Evolutionary conservation across 1,139 yeast genomes (phyloP), one percentile per base, ranked within the genome.

Genomic region (Blastobotrys serpentis): DNA sequence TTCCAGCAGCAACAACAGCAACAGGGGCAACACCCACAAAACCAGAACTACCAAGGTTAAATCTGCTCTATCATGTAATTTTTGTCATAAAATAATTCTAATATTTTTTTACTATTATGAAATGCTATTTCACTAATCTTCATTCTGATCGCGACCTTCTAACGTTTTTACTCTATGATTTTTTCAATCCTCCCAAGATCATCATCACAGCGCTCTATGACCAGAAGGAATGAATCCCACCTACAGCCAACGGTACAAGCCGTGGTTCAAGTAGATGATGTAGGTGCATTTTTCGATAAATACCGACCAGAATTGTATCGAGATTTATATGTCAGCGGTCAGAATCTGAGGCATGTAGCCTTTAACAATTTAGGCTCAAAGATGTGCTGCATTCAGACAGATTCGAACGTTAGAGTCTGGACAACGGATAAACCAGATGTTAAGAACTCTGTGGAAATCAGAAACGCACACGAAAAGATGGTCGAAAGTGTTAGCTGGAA

Each of bases 401-500:
- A 62, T 45, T 51, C 62, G 18, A 55, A 54, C 21, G 50, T 64
- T 6, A 53, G 62, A 17, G 52, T 64, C 11, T 64, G 67, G 67
- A 53, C 53, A 8, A 45, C 56, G 1, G 64, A 59, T 33, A 52
- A 56, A 21, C 58, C 62, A 1, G 66, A 61, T 25, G 42, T 52
- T 8, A 56, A 57, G 40, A 47, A 56, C 19, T 18, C 58, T 8
- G 49, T 52, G 10, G 64, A 59, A 29, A 52, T 57, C 10, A 44
- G 52, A 38, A 52, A 50, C 16, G 55, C 54, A 1, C 82, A 78
- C 52, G 38, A 18, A 13, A 18, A 13, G 4, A 67, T 78, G 1
- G 78, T 80, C 1, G 77, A 76, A 42, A 62, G 75, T 13, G 56
- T 85, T 2, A 63, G 79, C 1, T 86, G 92, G 89, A 74, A 80